Conservation (phyloP, 768 basidiomycete genomes). For the Galerina sulciceps region DNA sequence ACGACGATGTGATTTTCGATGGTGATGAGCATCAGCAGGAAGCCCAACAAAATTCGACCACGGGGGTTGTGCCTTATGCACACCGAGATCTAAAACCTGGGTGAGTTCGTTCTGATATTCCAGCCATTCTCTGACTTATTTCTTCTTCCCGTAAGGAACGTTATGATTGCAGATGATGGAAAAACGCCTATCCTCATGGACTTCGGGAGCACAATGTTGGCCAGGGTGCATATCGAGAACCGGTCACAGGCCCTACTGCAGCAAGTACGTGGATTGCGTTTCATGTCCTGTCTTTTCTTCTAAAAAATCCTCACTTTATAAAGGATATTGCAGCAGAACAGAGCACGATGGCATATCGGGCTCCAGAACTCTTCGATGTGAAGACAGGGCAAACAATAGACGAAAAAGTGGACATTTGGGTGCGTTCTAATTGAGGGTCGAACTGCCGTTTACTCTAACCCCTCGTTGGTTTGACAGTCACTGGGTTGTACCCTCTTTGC, state of each 20-base stretch:
- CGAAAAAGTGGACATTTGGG: conserved; percentile 98
- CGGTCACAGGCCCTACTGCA: conserved; percentile 88
- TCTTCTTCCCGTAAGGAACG: conserved; percentile 61
- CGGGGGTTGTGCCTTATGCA: conserved; percentile 86
- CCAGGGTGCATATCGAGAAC: conserved; percentile 79
- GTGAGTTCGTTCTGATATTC: conserved; percentile 48
- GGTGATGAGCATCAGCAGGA: conserved; percentile 72
- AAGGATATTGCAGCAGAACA: conserved; percentile 96
- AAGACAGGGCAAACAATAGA: conserved; percentile 87
- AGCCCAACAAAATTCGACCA: conserved; percentile 42
- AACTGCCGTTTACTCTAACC: not conserved
- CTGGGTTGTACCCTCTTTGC: conserved; percentile 95
- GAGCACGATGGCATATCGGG: conserved; percentile 98
- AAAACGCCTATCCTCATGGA: conserved; percentile 93
- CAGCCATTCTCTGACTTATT: not conserved
- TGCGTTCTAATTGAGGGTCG: conserved; percentile 36
- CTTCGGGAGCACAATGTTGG: conserved; percentile 91
- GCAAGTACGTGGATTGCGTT: conserved; percentile 55
- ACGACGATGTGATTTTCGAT: conserved; percentile 74
- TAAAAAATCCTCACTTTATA: conserved; percentile 2
- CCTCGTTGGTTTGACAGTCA: conserved; percentile 55
- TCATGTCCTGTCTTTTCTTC: not conserved
- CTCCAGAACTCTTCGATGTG: conserved; percentile 97
- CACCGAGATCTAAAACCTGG: conserved; percentile 97
- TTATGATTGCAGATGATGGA: conserved; percentile 96